These are phyloP conservation scores for Amphirosellinia nigrospora DNA, from an alignment of 495 filamentous ascomycete species.

Conservation along the genomic window DNA sequence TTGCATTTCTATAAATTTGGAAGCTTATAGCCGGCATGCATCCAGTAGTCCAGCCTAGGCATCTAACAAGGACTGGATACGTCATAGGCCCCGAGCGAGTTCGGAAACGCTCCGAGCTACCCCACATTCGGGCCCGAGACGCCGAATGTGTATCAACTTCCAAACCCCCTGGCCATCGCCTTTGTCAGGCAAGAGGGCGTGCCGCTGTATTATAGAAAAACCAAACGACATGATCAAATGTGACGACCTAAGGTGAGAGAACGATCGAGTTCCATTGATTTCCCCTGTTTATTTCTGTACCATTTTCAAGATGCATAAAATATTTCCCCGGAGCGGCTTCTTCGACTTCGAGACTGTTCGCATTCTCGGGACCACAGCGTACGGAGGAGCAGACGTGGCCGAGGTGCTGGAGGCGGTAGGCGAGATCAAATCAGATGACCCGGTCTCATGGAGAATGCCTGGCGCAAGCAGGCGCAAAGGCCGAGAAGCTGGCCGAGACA, in stretches of 20 bases:
- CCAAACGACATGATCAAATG: not conserved
- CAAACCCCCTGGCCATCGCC: not conserved
- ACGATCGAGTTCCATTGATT: not conserved
- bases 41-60: not conserved
- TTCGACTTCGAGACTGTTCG: not conserved
- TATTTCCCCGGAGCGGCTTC: not conserved
- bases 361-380: not conserved
- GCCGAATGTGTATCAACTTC: not conserved
- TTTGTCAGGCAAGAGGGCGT: not conserved
- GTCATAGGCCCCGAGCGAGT: not conserved
- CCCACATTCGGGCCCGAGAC: not conserved
- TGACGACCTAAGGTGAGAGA: not conserved
- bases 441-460: not conserved
- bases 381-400: not conserved
- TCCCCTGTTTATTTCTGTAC: not conserved
- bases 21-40: not conserved
- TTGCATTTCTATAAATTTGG: not conserved
- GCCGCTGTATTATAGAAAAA: not conserved
- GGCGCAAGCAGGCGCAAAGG: not conserved
- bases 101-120: not conserved
- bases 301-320: not conserved
- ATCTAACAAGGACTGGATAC: not conserved
- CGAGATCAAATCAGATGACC: not conserved
- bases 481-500: not conserved
- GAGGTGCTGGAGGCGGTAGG: not conserved